Evolutionary conservation across 176 grass and related monocot species (phyloP).

Genomic region (Rhynchospora breviuscula): DNA sequence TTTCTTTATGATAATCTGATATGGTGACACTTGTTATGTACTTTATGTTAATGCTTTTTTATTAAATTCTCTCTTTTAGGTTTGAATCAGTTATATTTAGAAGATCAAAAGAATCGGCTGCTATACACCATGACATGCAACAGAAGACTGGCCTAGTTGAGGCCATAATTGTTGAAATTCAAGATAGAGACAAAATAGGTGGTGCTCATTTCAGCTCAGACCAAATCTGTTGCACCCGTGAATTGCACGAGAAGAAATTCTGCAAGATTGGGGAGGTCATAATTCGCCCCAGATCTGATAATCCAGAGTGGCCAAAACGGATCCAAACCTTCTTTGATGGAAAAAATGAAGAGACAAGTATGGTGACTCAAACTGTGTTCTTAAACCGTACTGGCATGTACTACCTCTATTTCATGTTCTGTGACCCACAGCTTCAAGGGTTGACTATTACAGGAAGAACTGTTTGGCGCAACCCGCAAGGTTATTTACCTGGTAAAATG

Average conservation of each 20-base stretch:
- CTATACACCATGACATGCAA: constrained; percentile 64
- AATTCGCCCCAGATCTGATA: constrained; percentile 79
- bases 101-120: constrained; percentile 60
- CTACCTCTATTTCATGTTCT: constrained; percentile 99
- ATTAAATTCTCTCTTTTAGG: constrained; percentile 42
- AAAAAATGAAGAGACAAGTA: constrained; percentile 51
- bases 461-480: constrained; percentile 96
- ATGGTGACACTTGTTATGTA: not conserved
- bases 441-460: constrained; percentile 77
- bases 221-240: constrained; percentile 82
- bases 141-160: constrained; percentile 93
- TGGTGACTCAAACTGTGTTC: constrained; percentile 49
- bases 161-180: constrained; percentile 94
- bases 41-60: constrained; percentile 11
- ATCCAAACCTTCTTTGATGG: constrained; percentile 95
- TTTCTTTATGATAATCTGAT: not conserved
- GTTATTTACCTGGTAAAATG: constrained; percentile 99
- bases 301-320: constrained; percentile 75
- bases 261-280: constrained; percentile 93
- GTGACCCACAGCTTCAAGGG: constrained; percentile 75
- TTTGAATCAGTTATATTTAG: constrained; percentile 79
- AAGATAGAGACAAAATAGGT: constrained; percentile 92
- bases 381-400: constrained; percentile 96
- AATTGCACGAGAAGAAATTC: constrained; percentile 48
- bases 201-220: constrained; percentile 84